phyloP scores from a whole-genome alignment of 2,329 filamentous ascomycete genomes.

The Apiospora hydei region DNA sequence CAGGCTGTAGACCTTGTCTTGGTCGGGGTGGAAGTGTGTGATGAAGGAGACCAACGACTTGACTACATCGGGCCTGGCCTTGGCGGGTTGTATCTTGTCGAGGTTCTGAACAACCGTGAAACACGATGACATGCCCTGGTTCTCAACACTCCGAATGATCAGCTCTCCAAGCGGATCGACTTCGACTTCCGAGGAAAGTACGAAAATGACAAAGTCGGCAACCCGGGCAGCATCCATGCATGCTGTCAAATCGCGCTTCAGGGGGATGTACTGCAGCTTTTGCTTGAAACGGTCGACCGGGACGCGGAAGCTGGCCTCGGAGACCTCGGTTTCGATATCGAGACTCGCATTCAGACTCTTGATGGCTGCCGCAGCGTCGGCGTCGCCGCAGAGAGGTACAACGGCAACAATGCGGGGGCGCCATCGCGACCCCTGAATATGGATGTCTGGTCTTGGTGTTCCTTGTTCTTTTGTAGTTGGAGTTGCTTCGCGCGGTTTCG shows the following conservation, averaged over 20 bases:
- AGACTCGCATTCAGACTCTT: slow-evolving; percentile 77
- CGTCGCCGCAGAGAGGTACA: slow-evolving; percentile 79
- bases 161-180: slow-evolving; percentile 86
- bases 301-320: slow-evolving; percentile 67
- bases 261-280: slow-evolving; percentile 84
- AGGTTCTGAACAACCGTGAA: slow-evolving; percentile 84
- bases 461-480: slow-evolving; percentile 81
- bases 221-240: slow-evolving; percentile 86
- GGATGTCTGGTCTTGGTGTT: slow-evolving; percentile 78
- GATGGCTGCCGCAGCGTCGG: slow-evolving; percentile 72
- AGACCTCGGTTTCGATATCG: slow-evolving; percentile 74
- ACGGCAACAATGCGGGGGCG: slow-evolving; percentile 89
- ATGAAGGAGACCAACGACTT: slow-evolving; percentile 91
- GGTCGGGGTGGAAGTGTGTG: slow-evolving; percentile 90
- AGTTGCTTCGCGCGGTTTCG: slow-evolving; percentile 94
- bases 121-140: slow-evolving; percentile 93
- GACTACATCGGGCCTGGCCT: slow-evolving; percentile 78
- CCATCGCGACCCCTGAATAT: slow-evolving; percentile 88
- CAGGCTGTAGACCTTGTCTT: slow-evolving; percentile 89
- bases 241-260: slow-evolving; percentile 75
- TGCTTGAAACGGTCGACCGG: slow-evolving; percentile 93
- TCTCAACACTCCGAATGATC: slow-evolving; percentile 85
- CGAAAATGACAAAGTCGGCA: slow-evolving; percentile 89
- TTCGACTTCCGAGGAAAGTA: slow-evolving; percentile 83
- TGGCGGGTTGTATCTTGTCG: slow-evolving; percentile 78